phyloP scores from a whole-genome alignment of 179 eudicot genomes.

The Amaranthus tricolor region DNA sequence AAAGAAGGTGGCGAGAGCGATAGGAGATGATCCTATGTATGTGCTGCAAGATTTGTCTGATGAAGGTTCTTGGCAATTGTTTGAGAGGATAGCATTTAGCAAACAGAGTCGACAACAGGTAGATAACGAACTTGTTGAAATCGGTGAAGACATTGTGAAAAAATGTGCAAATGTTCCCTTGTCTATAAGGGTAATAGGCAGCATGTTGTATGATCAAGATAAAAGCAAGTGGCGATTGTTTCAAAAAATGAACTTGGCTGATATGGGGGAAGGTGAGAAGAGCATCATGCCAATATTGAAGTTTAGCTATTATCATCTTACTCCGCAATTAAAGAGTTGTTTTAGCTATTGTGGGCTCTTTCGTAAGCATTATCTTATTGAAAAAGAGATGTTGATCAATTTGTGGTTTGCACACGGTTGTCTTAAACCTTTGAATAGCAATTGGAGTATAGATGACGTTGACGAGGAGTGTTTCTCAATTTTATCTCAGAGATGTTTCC shows the following conservation, averaged over 20 bases:
- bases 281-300: background rate
- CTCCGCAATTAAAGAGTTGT: conserved; percentile 1
- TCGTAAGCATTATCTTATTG: background rate
- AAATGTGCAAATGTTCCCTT: background rate
- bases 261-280: background rate
- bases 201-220: background rate
- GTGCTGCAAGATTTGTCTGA: too few relatives aligned
- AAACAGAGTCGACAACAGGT: too few relatives aligned
- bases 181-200: background rate
- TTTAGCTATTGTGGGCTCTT: background rate
- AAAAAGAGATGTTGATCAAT: background rate
- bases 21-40: too few relatives aligned
- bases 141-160: too few relatives aligned
- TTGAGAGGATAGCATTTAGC: too few relatives aligned
- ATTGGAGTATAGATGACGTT: background rate
- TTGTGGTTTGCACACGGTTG: background rate
- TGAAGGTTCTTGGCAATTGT: too few relatives aligned
- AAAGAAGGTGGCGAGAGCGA: too few relatives aligned
- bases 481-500: background rate
- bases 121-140: too few relatives aligned
- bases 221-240: background rate
- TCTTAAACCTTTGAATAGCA: background rate
- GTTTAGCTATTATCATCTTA: background rate
- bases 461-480: background rate
- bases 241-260: background rate